Percentiles rank a stretch among this genome's conserved stretches.
These are phyloP conservation scores for Cyphellophora europaea DNA, from an alignment of 2,329 filamentous ascomycete genomes.

Conservation along the genomic window DNA sequence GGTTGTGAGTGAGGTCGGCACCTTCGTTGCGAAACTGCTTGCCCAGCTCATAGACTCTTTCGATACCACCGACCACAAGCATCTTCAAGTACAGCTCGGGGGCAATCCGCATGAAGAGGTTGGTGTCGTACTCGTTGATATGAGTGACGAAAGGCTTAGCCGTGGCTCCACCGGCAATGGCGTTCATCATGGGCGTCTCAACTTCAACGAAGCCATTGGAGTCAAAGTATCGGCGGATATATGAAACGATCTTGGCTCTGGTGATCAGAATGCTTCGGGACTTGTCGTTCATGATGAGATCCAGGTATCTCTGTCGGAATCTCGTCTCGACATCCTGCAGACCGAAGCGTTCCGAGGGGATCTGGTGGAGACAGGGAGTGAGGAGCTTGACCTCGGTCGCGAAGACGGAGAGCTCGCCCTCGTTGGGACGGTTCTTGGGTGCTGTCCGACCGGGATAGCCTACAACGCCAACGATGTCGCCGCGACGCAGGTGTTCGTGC, in stretches of 20 bases:
- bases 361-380: conserved; percentile 81
- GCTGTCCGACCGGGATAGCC: conserved; percentile 78
- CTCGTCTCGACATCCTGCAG: conserved; percentile 93
- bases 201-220: conserved; percentile 84
- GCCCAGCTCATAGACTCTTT: conserved; percentile 92
- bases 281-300: conserved; percentile 91
- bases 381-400: conserved; percentile 77
- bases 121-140: conserved; percentile 92
- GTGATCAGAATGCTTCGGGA: conserved; percentile 77
- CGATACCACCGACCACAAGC: conserved; percentile 84
- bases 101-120: conserved; percentile 89
- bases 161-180: conserved; percentile 89
- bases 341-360: conserved; percentile 84
- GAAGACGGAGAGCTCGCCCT: conserved; percentile 90
- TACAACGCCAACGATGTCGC: conserved; percentile 84
- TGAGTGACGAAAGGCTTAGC: conserved; percentile 91
- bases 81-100: conserved; percentile 97
- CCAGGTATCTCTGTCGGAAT: conserved; percentile 86
- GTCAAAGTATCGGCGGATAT: conserved; percentile 83
- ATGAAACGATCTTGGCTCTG: conserved; percentile 77
- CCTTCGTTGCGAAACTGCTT: conserved; percentile 93
- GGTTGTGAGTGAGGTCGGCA: conserved; percentile 90
- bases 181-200: conserved; percentile 95
- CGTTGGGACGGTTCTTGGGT: conserved; percentile 70
- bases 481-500: conserved; percentile 79